Evolutionary conservation across 768 basidiomycete species (phyloP), one percentile per base, ranked within the genome.

Genomic region (Suillus discolor): DNA sequence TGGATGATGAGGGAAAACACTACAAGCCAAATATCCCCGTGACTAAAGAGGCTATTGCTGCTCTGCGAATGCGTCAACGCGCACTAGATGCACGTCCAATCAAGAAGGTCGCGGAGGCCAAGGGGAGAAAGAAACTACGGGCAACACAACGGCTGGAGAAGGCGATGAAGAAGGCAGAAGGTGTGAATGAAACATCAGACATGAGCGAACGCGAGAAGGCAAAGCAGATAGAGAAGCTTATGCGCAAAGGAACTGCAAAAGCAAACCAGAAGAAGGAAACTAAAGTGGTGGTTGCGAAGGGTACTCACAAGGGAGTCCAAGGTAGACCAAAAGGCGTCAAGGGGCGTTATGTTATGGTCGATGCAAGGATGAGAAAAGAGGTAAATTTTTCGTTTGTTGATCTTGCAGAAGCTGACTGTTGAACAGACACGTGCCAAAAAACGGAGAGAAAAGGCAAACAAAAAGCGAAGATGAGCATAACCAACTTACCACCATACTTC

Each of bases 41-140:
- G 63, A 98, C 96, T 0, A 99, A 97, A 77, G 97, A 99, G 75
- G 97, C 97, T 12, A 83, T 99, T 64, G 84, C 85, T 59, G 89
- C 88, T 12, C 83, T 99, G 38, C 89, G 92, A 38, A 93, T 92
- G 25, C 94, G 93, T 77, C 93, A 96, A 78, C 91, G 97, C 15
- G 93, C 95, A 16, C 82, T 99, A 59, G 96, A 99, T 74, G 95
- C 97, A 1, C 88, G 97, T 31, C 97, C 97, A 20, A 99, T 99
- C 80, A 99, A 97, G 82, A 99, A 99, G 83, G 87, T 99, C 8
- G 97, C 97, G 11, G 97, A 99, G 79, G 97, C 97, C 16, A 99
- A 99, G 78, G 96, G 94, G 36, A 87, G 97, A 67, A 99, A 99
- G 80, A 98, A 98, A 80, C 80, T 93, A 74, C 94, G 90, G 78